A percentile compares a stretch with the other conserved stretches of the same genome.
Conservation (phyloP, 2,329 filamentous ascomycete species). For the Colletotrichum falcatum region DNA sequence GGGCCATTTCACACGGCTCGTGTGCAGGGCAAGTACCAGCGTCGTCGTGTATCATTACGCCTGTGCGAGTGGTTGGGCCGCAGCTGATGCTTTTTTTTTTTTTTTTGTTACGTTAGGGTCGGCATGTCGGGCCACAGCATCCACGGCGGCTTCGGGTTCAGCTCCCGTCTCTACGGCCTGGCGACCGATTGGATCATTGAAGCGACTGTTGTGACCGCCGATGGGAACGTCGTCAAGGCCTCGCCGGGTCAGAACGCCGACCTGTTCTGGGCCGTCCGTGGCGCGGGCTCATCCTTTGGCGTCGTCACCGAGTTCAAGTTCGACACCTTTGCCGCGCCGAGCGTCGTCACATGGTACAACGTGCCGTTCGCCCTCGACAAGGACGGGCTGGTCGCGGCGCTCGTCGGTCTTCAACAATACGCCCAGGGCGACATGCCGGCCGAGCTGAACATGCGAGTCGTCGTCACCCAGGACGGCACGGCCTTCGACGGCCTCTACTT, state of each 20-base stretch:
- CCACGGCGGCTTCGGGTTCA: conserved; percentile 55
- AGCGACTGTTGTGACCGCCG: conserved; percentile 53
- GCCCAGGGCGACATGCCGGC: conserved; percentile 40
- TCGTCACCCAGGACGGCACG: conserved; percentile 18
- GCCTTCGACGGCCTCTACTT: conserved; percentile 49
- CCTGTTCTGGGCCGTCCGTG: conserved; percentile 58
- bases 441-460: conserved; percentile 48
- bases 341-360: conserved; percentile 47
- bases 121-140: conserved; percentile 55
- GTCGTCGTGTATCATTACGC: not conserved
- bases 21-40: conserved; percentile 62
- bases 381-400: not conserved
- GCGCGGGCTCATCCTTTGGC: conserved; percentile 57
- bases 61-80: not conserved
- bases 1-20: conserved; percentile 63
- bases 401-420: conserved; percentile 45
- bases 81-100: not conserved
- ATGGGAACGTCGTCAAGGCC: conserved; percentile 48
- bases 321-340: conserved; percentile 53
- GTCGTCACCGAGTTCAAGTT: conserved; percentile 55
- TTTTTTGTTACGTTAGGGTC: conserved; percentile 50
- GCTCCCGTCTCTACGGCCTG: conserved; percentile 44
- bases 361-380: conserved; percentile 18
- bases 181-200: conserved; percentile 52
- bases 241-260: conserved; percentile 52